Evolutionary conservation across 805 yeast species (phyloP).

Genomic region (Lachancea quebecensis): DNA sequence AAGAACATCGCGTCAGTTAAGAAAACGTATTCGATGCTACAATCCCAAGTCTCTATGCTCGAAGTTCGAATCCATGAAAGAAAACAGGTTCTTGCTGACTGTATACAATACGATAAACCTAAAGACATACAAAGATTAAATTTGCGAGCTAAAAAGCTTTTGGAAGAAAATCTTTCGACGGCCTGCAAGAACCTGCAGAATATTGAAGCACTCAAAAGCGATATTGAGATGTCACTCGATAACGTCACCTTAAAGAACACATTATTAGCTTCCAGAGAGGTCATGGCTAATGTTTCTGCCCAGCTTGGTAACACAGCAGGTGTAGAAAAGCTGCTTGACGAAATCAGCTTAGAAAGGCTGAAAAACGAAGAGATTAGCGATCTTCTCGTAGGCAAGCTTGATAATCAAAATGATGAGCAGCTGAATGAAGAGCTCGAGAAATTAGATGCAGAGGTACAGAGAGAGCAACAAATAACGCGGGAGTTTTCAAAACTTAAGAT

Average conservation of each 20-base stretch:
- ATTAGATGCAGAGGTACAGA: slow-evolving; percentile 25
- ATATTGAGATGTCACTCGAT: slow-evolving; percentile 39
- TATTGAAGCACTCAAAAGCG: slow-evolving; percentile 33
- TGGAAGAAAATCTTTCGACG: slow-evolving; percentile 30
- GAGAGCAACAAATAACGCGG: slow-evolving; percentile 1
- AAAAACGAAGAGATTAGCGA: slow-evolving; percentile 36
- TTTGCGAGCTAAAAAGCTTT: slow-evolving; percentile 32
- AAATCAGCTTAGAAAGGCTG: slow-evolving; percentile 33
- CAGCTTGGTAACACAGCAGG: slow-evolving; percentile 39
- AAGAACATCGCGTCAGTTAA: slow-evolving; percentile 31
- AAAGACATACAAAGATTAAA: slow-evolving; percentile 28
- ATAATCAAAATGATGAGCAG: slow-evolving; percentile 29
- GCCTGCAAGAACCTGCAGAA: slow-evolving; percentile 33
- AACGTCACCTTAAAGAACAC: slow-evolving; percentile 35
- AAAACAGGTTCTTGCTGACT: slow-evolving; percentile 13
- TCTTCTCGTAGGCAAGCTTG: slow-evolving; percentile 13
- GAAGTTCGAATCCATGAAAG: slow-evolving; percentile 19
- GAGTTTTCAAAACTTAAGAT: slow-evolving; percentile 1
- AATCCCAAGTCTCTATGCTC: slow-evolving; percentile 17
- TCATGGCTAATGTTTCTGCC: slow-evolving; percentile 34
- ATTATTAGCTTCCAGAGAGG: slow-evolving; percentile 31
- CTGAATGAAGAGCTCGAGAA: slow-evolving; percentile 36
- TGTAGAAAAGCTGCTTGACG: slow-evolving; percentile 37
- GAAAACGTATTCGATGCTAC: slow-evolving; percentile 15
- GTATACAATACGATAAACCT: slow-evolving; percentile 20